Base-by-base conservation (phyloP, 2,329 filamentous ascomycete species). In the Alternaria postmessia region DNA sequence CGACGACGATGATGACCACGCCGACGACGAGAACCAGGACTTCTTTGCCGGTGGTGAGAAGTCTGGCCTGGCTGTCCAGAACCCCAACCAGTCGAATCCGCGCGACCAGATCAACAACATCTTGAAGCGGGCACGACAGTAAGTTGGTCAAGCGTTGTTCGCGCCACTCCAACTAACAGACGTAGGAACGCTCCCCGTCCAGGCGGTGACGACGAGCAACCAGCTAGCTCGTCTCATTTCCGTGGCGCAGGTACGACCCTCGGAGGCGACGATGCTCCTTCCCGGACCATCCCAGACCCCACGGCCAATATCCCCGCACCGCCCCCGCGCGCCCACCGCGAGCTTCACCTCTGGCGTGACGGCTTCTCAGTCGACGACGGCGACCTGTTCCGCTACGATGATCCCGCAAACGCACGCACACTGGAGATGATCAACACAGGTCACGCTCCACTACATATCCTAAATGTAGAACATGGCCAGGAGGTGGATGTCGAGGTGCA, bases 321-420 rank as follows among this genome's bases (percentile, higher is more conserved):
- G 16, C 80, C 78, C 9, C 81, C 85, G 34, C 84, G 86, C 5
- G 87, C 91, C 62, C 87, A 88, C 51, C 88, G 91, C 51, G 86
- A 88, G 11, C 83, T 96, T 54, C 92, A 94, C 72, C 84, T 95
- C 44, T 96, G 92, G 92, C 85, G 86, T 42, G 89, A 96, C 73
- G 92, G 92, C 14, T 94, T 95, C 80, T 94, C 91, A 65, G 88
- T 96, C 62, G 92, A 94, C 61, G 91, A 95, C 71, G 92, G 92
- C 28, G 86, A 89, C 47, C 86, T 95, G 38, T 89, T 87, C 75
- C 88, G 91, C 57, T 94, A 92, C 73, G 90, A 94, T 70, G 91
- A 95, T 75, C 91, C 91, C 0, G 85, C 85, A 30, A 93, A 94
- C 75, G 87, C 88, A 30, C 83, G 85, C 51, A 90, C 91, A 54